Conservation (phyloP, 768 basidiomycete genomes). For the Mycena amicta region DNA sequence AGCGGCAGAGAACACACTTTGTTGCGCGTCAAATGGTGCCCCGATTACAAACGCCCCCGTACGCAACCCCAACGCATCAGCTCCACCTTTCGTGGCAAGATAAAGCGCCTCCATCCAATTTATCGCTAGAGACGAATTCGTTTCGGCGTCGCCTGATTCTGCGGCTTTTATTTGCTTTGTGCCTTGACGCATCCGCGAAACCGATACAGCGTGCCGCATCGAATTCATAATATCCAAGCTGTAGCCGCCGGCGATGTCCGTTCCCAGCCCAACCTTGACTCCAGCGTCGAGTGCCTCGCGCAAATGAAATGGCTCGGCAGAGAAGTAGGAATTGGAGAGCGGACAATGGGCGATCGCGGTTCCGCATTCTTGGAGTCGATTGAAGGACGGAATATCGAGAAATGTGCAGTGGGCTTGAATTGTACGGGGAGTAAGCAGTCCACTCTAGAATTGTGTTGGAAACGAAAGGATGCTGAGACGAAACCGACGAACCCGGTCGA, state of each 20-base stretch:
- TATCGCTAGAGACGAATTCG: constrained; percentile 44
- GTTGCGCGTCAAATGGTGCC: constrained; percentile 73
- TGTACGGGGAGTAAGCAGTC: constrained; percentile 63
- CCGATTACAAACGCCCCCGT: constrained; percentile 55
- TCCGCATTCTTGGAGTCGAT: constrained; percentile 48
- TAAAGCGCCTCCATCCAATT: constrained; percentile 84
- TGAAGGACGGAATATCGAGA: constrained; percentile 53
- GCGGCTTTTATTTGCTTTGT: constrained; percentile 31
- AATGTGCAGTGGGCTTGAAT: constrained; percentile 92
- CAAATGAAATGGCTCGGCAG: constrained; percentile 65
- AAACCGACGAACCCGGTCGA: constrained; percentile 54
- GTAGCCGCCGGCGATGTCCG: constrained; percentile 88
- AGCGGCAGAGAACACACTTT: constrained; percentile 50
- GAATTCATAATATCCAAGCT: constrained; percentile 72
- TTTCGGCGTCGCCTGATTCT: constrained; percentile 1
- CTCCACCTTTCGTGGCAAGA: constrained; percentile 82
- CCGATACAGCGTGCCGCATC: constrained; percentile 79
- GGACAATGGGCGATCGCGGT: constrained; percentile 86
- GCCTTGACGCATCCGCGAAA: constrained; percentile 72
- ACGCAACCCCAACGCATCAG: constrained; percentile 64
- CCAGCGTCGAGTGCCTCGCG: constrained; percentile 67
- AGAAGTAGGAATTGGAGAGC: constrained; percentile 88
- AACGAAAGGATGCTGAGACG: neutral
- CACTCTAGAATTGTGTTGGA: constrained; percentile 41
- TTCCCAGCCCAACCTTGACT: constrained; percentile 79